Base-by-base conservation (phyloP, 306 rosid genomes). In the Albizia julibrissin region DNA sequence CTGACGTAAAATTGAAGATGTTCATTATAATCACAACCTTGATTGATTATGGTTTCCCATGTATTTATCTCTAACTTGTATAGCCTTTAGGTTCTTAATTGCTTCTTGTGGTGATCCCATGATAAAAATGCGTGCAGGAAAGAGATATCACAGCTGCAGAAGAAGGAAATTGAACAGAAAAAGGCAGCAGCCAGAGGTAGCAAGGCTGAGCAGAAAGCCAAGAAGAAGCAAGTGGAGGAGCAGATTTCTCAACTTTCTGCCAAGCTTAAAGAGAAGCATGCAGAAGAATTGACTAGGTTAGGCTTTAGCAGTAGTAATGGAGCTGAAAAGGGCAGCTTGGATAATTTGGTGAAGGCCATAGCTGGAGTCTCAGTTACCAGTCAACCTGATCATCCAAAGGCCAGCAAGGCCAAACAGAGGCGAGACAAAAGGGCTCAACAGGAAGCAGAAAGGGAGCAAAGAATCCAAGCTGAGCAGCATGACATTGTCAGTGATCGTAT, bases 211-310 rank as follows among this genome's bases (percentile, higher is more conserved):
- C 98, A 93, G 88, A 93, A 91, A 85, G 77, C 91, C 47, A 96
- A 93, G 91, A 96, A 96, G 82, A 96, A 90, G 83, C 97, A 93
- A 81, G 98, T 96, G 86, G 99, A 96, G 91, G 98, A 93, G 83
- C 94, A 92, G 82, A 83, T 96, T 76, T 80, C 98, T 86, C 91
- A 80, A 80, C 88, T 89, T 76, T 96, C 97, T 84, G 75, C 90
- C 9, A 83, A 88, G 83, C 94, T 93, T 18, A 91, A 96, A 86
- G 92, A 91, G 79, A 88, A 90, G 27, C 97, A 93, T 8, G 81
- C 91, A 0, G 87, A 82, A 78, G 98, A 96, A 85, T 88, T 91
- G 75, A 86, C 92, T 77, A 86, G 84, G 40, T 85, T 96, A 75
- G 98, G 98, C 85, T 96, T 86, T 84, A 87, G 82, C 78, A 78